Evolutionary conservation across 2,329 filamentous ascomycete species (phyloP).

Genomic region (Pestalotiopsis sp.): DNA sequence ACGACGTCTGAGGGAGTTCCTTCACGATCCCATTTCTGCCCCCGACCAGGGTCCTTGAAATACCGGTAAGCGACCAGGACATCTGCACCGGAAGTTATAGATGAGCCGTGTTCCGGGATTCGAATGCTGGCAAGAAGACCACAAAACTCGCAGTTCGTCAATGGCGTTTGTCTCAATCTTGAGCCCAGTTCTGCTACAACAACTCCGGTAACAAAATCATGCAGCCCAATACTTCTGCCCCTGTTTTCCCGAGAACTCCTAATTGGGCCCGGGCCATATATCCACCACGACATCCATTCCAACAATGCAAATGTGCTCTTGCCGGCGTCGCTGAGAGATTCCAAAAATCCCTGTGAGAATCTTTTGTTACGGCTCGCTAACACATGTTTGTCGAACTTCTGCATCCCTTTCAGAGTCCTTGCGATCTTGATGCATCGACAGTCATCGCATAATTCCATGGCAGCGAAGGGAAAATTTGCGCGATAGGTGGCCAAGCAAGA

Average conservation of each 20-base stretch:
- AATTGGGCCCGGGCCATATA: background rate
- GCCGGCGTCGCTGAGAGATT: background rate
- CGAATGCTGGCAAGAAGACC: background rate
- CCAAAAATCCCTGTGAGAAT: background rate
- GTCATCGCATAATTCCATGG: background rate
- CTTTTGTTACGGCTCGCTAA: background rate
- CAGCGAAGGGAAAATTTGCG: background rate
- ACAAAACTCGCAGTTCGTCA: background rate
- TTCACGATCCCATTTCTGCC: background rate
- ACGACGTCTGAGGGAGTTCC: background rate
- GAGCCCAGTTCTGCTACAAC: background rate
- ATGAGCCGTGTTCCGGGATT: background rate
- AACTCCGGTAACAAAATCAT: background rate
- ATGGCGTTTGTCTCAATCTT: background rate
- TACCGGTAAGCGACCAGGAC: background rate
- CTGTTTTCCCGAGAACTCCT: background rate
- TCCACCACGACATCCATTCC: background rate
- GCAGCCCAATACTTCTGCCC: rapidly evolving
- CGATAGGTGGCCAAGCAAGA: background rate
- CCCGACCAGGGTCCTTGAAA: background rate
- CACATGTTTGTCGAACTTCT: background rate
- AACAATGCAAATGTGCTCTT: background rate
- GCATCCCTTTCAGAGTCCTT: background rate
- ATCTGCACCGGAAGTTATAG: background rate
- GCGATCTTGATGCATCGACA: background rate